Percentiles rank a stretch among this genome's conserved stretches.
Conservation (phyloP, 2,329 filamentous ascomycete species). For the Plenodomus biglobosus region DNA sequence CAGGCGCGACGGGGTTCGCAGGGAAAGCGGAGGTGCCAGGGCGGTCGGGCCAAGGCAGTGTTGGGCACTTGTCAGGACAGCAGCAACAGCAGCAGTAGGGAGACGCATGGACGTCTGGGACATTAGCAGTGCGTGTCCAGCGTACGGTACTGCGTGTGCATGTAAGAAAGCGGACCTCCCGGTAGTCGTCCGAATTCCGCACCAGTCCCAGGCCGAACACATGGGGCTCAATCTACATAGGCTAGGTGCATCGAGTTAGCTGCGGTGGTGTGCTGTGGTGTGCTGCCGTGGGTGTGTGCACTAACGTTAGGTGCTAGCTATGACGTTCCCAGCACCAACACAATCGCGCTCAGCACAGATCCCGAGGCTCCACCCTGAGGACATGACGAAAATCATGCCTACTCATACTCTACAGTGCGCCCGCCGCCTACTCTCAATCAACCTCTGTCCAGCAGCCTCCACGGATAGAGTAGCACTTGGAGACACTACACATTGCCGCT, state of each 20-base stretch:
- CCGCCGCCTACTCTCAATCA: slow-evolving; percentile 4
- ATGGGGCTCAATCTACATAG: slow-evolving; percentile 3
- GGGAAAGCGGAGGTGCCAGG: not conserved
- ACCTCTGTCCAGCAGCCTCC: slow-evolving; percentile 1
- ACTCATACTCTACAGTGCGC: too few species aligned
- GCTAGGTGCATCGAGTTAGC: too few species aligned
- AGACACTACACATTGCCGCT: not conserved
- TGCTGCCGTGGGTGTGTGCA: too few species aligned
- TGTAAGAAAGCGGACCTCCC: slow-evolving; percentile 1
- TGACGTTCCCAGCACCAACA: slow-evolving; percentile 5
- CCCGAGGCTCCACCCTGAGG: not conserved
- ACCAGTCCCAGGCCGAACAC: not conserved
- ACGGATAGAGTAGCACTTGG: not conserved
- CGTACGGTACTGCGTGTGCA: not conserved
- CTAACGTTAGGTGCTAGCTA: too few species aligned
- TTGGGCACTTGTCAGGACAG: not conserved
- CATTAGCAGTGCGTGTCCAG: not conserved
- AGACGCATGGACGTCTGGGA: not conserved
- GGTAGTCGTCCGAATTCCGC: slow-evolving; percentile 10
- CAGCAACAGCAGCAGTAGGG: not conserved
- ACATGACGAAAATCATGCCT: too few species aligned
- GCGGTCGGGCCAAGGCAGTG: not conserved
- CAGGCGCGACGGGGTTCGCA: slow-evolving; percentile 3
- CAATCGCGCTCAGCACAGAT: slow-evolving; percentile 1
- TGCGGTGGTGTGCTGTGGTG: too few species aligned